Percentiles rank a stretch among this genome's conserved stretches.
phyloP scores from a whole-genome alignment of 176 grass and related monocot species.

The Bothriochloa decipiens region DNA sequence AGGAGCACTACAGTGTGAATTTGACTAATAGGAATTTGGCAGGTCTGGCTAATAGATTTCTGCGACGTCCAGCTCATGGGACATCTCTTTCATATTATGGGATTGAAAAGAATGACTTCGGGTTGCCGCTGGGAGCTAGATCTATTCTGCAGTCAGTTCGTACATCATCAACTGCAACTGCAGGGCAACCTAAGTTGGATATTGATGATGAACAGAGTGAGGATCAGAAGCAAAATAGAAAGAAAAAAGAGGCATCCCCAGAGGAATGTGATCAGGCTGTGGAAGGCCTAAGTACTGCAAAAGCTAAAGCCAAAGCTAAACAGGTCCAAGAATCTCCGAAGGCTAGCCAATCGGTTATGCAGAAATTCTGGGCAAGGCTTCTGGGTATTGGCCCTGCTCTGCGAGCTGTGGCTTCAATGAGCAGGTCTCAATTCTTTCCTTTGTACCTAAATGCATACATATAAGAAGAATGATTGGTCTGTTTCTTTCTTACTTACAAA shows the following conservation, averaged over 20 bases:
- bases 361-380: constrained; percentile 80
- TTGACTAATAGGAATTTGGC: constrained; percentile 39
- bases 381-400: constrained; percentile 88
- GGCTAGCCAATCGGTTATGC: constrained; percentile 52
- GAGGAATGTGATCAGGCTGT: constrained; percentile 99
- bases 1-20: constrained; percentile 42
- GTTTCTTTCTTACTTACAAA: constrained; percentile 29
- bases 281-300: constrained; percentile 88
- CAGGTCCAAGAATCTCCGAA: constrained; percentile 75
- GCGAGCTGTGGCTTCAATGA: constrained; percentile 90
- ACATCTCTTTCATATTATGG: constrained; percentile 39
- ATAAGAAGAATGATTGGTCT: constrained; percentile 27
- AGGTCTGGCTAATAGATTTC: constrained; percentile 49
- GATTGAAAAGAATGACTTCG: constrained; percentile 56
- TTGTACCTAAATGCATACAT: constrained; percentile 29
- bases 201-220: constrained; percentile 59
- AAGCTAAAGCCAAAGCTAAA: constrained; percentile 92
- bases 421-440: constrained; percentile 66
- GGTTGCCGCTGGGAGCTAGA: constrained; percentile 64
- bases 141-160: constrained; percentile 60
- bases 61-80: constrained; percentile 31
- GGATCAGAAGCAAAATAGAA: constrained; percentile 65
- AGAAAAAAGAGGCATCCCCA: constrained; percentile 83
- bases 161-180: constrained; percentile 58
- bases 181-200: constrained; percentile 56